Evolutionary conservation across 345 rosid genomes (phyloP).

Genomic region (Melaleuca alternifolia): DNA sequence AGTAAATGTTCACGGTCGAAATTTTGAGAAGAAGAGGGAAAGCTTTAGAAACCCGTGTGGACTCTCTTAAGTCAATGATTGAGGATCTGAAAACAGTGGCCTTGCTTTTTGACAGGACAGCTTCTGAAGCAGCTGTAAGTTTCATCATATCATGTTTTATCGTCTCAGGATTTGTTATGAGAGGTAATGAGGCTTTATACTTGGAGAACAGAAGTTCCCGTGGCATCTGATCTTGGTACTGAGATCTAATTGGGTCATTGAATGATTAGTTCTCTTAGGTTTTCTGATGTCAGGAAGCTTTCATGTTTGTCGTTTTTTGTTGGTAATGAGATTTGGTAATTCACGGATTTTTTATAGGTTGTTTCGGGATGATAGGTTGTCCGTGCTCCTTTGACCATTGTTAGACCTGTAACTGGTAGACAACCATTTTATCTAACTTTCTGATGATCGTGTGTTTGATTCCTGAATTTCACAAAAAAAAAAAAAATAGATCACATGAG

Average conservation of each 20-base stretch:
- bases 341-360: not conserved
- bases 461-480: not conserved
- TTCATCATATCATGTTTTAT: not conserved
- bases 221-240: not conserved
- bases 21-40: slow-evolving; percentile 66
- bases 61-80: slow-evolving; percentile 54
- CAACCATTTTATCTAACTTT: not conserved
- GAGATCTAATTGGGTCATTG: not conserved
- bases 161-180: not conserved
- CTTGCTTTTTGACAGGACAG: slow-evolving; percentile 62
- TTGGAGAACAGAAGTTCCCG: not conserved
- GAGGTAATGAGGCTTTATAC: not conserved
- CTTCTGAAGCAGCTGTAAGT: slow-evolving; percentile 69
- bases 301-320: not conserved
- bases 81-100: slow-evolving; percentile 71
- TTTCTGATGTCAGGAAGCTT: not conserved
- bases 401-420: not conserved
- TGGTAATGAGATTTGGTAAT: not conserved
- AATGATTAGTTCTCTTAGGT: not conserved
- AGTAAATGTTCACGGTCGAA: slow-evolving; percentile 38
- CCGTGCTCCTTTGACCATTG: not conserved
- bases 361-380: not conserved
- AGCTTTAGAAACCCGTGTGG: slow-evolving; percentile 46
- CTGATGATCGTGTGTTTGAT: not conserved
- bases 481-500: not conserved